Evolutionary conservation across 345 rosid genomes (phyloP), one percentile per base, ranked within the genome.

Genomic region (Murraya paniculata): DNA sequence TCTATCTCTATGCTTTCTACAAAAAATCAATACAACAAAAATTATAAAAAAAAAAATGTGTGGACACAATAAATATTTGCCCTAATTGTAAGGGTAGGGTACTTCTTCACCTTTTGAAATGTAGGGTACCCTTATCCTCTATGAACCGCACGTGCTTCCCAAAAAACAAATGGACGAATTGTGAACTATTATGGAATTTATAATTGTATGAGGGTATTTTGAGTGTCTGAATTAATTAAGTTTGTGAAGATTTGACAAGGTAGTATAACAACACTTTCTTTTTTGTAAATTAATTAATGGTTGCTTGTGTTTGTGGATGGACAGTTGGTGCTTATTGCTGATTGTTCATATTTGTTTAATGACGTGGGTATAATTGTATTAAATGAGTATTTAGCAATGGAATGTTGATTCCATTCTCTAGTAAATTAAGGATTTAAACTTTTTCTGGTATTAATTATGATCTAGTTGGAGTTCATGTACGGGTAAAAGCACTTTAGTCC

Each of bases 211-310:
- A 7, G 45, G 39, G 62, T 74, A n/a, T 35, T 71, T 41, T 65
- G 80, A 77, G 71, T 77, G 80, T 33, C 27, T 73, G 71, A 77
- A 77, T 56, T 81, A 1, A 14, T 62, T 62, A 28, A 31, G 70
- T 65, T 67, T 70, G 33, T 73, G 76, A 78, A 60, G 68, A 48
- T 36, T 82, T 68, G 79, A 24, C 13, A 39, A 57, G 65, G 38
- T 66, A 68, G 68, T 74, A 73, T 68, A 78, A 64, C 81, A 71
- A 31, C 74, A 45, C 18, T 82, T 24, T 61, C 50, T 61, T 73
- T 14, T 58, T 78, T 78, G 81, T 82, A 74, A 67, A 78, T 36
- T 68, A 60, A 30, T 55, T 53, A 36, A 28, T 71, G 19, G 19
- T 16, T 57, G 16, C 35, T 50, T 62, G 25, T 13, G 74, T 59